Base-by-base conservation (phyloP, 495 filamentous ascomycete species). In the Hyaloscypha bicolor region DNA sequence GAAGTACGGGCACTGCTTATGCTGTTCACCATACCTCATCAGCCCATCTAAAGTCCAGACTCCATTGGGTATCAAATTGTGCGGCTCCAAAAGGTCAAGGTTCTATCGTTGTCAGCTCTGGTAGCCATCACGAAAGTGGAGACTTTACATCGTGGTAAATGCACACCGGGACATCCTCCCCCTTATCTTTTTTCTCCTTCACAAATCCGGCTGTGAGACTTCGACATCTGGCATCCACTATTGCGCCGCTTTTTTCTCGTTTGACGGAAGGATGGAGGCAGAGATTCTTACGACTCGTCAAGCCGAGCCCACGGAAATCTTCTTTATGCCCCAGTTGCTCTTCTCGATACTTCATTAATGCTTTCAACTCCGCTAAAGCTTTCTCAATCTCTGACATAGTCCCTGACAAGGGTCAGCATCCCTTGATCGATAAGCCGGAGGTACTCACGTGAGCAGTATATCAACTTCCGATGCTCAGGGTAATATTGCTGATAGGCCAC, bases 1-100 rank as follows among this genome's bases (percentile, higher is more conserved):
- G 71, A 99, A 99, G 74, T 99, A 99, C 0, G 95, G 96, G 73
- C 95, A 99, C 76, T 97, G 95, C 72, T 96, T 98, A 60, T 97
- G 89, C 77, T 96, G 82, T 77, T 99, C 94, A 52, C 95, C 94
- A 69, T 99, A 97, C 68, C 83, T 85, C 45, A 94, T 75, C 9
- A 97, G 81, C 4, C 88, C 91, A 73, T 98, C 94, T n/a, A 99
- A 83, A 0, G 95, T 97, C 85, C 96, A 98, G 2, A 99, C 91
- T 14, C 95, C 95, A 6, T 93, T 90, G 1, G 95, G 94, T 6
- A 99, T 86, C 6, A 98, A 85, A 73, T 96, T 97, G 73, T 97
- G 92, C 0, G 96, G 92, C 74, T 99, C 96, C 42, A 97, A 88
- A 12, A 94, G 83, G 75, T 98, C 94, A 19, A 99, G 87, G 71